Base-by-base conservation (phyloP, 164 flowering plant species). In the Dillenia turbinata region DNA sequence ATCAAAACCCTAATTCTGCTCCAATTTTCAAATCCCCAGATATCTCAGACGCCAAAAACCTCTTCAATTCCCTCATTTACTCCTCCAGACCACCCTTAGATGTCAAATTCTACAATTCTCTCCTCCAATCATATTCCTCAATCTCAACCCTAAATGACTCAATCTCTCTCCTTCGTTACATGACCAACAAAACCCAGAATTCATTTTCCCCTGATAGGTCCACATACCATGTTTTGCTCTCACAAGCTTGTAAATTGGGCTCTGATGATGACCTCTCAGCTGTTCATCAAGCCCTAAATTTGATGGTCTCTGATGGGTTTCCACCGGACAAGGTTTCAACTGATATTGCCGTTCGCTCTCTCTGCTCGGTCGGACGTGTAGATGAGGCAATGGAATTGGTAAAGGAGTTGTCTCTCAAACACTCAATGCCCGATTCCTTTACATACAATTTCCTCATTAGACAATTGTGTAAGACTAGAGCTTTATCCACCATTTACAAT, bases 371-470 rank as follows among this genome's bases (percentile, higher is more conserved):
- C 11, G 87, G 70, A 2, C 75, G 75, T 0, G 69, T 68, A 4
- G 92, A 84, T 2, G 62, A 82, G 4, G 99, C 97, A 1, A 47
- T 81, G 1, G 75, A 76, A 44, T 61, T 90, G 60, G 62, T 86
- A 9, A 83, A 80, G 22, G 95, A 88, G 49, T 60, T 91, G 9
- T 79, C 84, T 1, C 9, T 9, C 9, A 81, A 80, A 56, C 60
- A 78, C 66, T 63, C 79, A 0, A 70, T 66, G 0, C 92, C 89
- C 0, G 96, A 91, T 60, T 22, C 61, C 10, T 81, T 65, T 61
- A 88, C 99, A 9, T 94, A 77, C 62, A 94, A 91, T 78, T 91
- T 81, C 57, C 67, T 91, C 9, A 70, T 94, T 19, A 85, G 80
- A 77, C 73, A 74, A 57, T 65, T 91, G 43, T 86, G 88, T 56